Base-by-base conservation (phyloP, 2,329 filamentous ascomycete species). In the Seiridium cupressi region DNA sequence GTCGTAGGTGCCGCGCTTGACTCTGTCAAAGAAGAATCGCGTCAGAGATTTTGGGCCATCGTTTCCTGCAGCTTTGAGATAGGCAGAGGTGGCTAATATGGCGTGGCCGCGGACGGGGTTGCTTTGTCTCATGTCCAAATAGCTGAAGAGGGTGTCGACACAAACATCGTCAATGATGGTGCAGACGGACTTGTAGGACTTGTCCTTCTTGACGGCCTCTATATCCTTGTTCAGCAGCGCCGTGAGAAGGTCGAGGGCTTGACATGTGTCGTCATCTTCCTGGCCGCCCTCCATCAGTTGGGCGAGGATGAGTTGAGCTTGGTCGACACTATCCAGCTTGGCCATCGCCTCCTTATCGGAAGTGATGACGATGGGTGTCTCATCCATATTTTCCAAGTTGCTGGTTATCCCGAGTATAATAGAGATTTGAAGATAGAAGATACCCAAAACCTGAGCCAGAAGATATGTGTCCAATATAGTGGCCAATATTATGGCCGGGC, bases 231-330 rank as follows among this genome's bases (percentile, higher is more conserved):
- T 81, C 59, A 89, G 77, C 44, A 89, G 76, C 72, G 82, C 84
- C 49, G 86, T 87, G 58, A 89, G 80, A 59, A 76, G 74, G 65
- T 84, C 82, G 51, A 89, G 77, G 62, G 86, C 82, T 62, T 75
- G 75, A 67, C 84, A 88, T 10, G 85, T 89, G 65, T 91, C 88
- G 60, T 87, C 85, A 70, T 91, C 91, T 67, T 97, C 92, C 68
- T 93, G 87, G 57, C 92, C 93, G 49, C 92, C 92, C 72, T 96
- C 92, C 88, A 97, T 96, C 67, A 97, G 80, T 69, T 91, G 90
- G 32, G 93, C 93, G 65, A 97, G 86, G 66, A 94, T 88, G 60
- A 96, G 85, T 69, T 89, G 85, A 59, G 90, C 89, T 69, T 89
- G 80, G 69, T 91, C 88, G 66, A 67, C 48, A 46, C 54, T 63